These are phyloP conservation scores for Pseudonitzschia delicatissima DNA, from an alignment of 108 stramenopile species.

Conservation along the genomic window DNA sequence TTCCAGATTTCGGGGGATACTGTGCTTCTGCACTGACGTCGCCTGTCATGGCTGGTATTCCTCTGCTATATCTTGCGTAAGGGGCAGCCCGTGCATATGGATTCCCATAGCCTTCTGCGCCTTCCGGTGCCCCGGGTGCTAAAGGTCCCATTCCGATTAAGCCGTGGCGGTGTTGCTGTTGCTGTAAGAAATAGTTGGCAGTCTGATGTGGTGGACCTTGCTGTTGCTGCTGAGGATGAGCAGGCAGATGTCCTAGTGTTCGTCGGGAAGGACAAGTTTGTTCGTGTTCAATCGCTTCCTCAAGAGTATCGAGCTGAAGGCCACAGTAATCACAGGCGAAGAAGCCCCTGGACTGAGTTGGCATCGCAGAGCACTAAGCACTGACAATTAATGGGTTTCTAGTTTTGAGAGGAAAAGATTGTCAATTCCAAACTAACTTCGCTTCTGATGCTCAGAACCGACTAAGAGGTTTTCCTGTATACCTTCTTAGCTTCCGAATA, in stretches of 20 bases:
- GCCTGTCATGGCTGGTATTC: not conserved
- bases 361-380: too few relatives aligned
- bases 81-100: not conserved
- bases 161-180: constrained; percentile 13
- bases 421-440: too few relatives aligned
- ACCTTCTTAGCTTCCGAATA: not conserved
- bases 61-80: constrained; percentile 1
- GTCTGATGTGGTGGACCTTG: constrained; percentile 1
- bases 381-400: too few relatives aligned
- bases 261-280: constrained; percentile 15
- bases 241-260: not conserved
- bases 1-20: not conserved
- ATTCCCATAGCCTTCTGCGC: constrained; percentile 11
- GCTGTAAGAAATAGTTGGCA: not conserved
- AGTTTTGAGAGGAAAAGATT: too few relatives aligned
- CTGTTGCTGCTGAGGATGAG: constrained; percentile 3
- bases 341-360: constrained; percentile 46
- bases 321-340: constrained; percentile 50
- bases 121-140: constrained; percentile 7
- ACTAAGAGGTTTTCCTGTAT: not conserved
- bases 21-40: not conserved
- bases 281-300: constrained; percentile 54
- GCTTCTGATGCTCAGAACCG: too few relatives aligned
- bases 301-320: constrained; percentile 28
- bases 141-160: constrained; percentile 22